phyloP scores from a whole-genome alignment of 495 filamentous ascomycete genomes.

The Filosporella fistucella region DNA sequence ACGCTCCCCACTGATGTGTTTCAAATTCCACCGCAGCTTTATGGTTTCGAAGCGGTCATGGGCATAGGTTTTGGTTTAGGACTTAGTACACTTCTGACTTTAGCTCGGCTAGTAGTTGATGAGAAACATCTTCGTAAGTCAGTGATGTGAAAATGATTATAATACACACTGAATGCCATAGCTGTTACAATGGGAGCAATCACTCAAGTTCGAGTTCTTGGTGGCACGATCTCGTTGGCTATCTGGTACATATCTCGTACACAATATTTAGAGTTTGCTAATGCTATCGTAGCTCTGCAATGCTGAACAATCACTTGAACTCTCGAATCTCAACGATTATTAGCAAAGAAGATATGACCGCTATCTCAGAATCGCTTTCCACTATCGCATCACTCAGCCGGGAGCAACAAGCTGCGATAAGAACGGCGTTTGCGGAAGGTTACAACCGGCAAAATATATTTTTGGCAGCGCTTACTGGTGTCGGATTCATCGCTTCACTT shows the following conservation, averaged over 20 bases:
- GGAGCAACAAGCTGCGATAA: not conserved
- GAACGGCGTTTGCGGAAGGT: constrained; percentile 6
- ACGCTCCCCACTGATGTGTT: not conserved
- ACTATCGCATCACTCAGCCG: not conserved
- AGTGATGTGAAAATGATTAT: constrained; percentile 1
- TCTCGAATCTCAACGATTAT: not conserved
- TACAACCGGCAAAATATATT: constrained; percentile 7
- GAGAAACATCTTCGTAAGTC: constrained; percentile 18
- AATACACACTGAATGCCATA: constrained; percentile 12
- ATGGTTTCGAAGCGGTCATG: not conserved
- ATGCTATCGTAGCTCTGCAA: constrained; percentile 21
- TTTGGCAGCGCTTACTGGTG: not conserved
- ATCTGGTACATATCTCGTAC: constrained; percentile 6
- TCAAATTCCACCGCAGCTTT: not conserved
- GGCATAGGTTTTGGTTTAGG: not conserved
- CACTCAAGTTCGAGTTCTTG: constrained; percentile 42
- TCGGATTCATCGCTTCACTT: not conserved
- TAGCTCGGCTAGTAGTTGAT: constrained; percentile 24
- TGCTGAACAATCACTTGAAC: constrained; percentile 1
- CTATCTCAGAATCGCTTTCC: not conserved
- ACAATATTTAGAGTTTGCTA: constrained; percentile 30
- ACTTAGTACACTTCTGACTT: constrained; percentile 26
- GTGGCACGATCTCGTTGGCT: constrained; percentile 47
- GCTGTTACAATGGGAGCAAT: constrained; percentile 43
- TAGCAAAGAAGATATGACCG: not conserved